phyloP scores from a whole-genome alignment of 192 early-diverging fungal species.

The Geosiphon pyriformis region DNA sequence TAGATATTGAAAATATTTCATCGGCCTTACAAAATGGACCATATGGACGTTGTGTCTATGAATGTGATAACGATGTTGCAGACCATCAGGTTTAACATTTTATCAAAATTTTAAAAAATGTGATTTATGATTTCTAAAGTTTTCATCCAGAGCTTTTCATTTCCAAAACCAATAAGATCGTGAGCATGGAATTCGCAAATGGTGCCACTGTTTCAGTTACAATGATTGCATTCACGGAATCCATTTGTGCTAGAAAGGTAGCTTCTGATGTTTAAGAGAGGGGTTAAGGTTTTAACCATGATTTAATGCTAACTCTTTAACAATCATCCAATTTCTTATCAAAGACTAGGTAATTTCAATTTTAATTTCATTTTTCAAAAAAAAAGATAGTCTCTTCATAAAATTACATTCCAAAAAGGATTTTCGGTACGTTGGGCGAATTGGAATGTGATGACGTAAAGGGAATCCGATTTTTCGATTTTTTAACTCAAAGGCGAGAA shows the following conservation, averaged over 20 bases:
- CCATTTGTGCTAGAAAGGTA: slow-evolving; percentile 25
- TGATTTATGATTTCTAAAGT: background rate
- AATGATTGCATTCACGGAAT: slow-evolving; percentile 26
- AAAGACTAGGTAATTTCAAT: too few relatives aligned
- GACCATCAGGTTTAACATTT: slow-evolving; percentile 51
- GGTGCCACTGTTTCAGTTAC: slow-evolving; percentile 27
- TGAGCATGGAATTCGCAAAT: slow-evolving; percentile 29
- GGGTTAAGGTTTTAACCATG: too few relatives aligned
- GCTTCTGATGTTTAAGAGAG: too few relatives aligned
- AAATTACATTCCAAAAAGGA: background rate
- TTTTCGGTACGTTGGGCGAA: slow-evolving; percentile 15
- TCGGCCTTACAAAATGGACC: slow-evolving; percentile 44
- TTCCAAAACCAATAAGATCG: slow-evolving; percentile 12
- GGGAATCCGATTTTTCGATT: slow-evolving; percentile 11
- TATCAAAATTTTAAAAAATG: background rate
- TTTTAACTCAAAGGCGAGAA: slow-evolving; percentile 10
- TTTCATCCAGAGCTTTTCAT: background rate
- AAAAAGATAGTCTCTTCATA: background rate
- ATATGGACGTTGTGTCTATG: slow-evolving; percentile 67
- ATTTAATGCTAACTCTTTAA: too few relatives aligned
- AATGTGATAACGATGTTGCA: slow-evolving; percentile 63
- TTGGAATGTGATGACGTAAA: slow-evolving; percentile 14
- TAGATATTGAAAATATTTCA: slow-evolving; percentile 45
- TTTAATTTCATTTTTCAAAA: background rate
- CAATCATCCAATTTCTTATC: too few relatives aligned